phyloP scores from a whole-genome alignment of 192 early-diverging fungal species.

The Phycomyces blakesleeanus region DNA sequence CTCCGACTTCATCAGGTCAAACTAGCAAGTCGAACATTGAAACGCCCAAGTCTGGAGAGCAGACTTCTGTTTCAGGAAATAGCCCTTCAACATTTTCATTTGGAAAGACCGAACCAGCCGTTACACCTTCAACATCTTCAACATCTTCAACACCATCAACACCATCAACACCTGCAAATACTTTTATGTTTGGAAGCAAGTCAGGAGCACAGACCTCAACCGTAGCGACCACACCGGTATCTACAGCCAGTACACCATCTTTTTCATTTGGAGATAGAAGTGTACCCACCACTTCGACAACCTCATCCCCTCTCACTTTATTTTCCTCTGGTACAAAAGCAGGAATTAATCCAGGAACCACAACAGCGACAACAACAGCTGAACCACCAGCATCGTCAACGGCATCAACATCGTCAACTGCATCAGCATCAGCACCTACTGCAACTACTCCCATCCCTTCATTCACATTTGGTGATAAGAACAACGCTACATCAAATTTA shows the following conservation, averaged over 20 bases:
- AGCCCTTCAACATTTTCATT: conserved; percentile 13
- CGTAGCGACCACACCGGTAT: background rate
- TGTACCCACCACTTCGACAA: too few relatives aligned
- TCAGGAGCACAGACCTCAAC: background rate
- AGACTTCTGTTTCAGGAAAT: conserved; percentile 7
- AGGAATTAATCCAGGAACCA: background rate
- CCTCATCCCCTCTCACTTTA: too few relatives aligned
- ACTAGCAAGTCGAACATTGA: background rate
- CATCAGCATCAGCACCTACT: conserved; percentile 3
- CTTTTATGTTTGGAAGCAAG: background rate
- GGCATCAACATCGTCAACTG: background rate
- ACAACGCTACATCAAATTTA: conserved; percentile 1
- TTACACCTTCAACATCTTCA: too few relatives aligned
- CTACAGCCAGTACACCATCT: conserved; percentile 2
- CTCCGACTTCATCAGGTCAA: background rate
- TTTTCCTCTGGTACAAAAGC: too few relatives aligned
- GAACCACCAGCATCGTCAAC: background rate
- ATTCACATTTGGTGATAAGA: background rate
- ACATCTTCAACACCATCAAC: too few relatives aligned
- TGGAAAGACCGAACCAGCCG: conserved; percentile 1
- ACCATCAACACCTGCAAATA: background rate
- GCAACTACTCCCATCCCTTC: conserved; percentile 2
- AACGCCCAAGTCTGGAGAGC: background rate
- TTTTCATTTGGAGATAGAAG: conserved; percentile 8
- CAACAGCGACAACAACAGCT: background rate